These are phyloP conservation scores for Hypoxylon perforatum DNA, from an alignment of 495 filamentous ascomycete genomes.

Conservation along the genomic window DNA sequence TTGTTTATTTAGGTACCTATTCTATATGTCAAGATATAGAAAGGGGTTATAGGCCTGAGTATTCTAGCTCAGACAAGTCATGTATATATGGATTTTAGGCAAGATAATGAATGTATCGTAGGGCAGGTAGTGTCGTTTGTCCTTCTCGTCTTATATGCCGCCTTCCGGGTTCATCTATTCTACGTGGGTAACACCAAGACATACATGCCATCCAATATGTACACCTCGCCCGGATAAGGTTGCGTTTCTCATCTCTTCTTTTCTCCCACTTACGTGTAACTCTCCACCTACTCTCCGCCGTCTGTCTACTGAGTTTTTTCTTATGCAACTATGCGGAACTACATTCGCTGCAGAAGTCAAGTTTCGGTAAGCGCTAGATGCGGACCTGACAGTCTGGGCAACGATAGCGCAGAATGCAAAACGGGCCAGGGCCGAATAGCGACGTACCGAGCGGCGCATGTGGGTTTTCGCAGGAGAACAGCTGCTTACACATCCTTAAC, in stretches of 20 bases:
- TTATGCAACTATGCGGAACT: not conserved
- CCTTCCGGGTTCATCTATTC: conserved; percentile 1
- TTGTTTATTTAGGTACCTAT: no score
- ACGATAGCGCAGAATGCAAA: conserved; percentile 6
- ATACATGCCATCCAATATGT: not conserved
- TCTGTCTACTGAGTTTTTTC: no score
- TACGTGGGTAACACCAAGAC: not conserved
- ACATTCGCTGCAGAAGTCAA: conserved; percentile 1
- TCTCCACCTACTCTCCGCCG: not conserved
- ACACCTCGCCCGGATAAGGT: not conserved
- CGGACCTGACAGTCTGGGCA: conserved; percentile 6
- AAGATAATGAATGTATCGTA: not conserved
- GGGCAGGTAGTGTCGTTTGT: no score
- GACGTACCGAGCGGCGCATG: conserved; percentile 8
- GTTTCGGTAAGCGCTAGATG: conserved; percentile 37
- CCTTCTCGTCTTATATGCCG: not conserved
- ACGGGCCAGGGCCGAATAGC: conserved; percentile 19
- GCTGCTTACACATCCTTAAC: conserved; percentile 40
- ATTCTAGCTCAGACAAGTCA: no score
- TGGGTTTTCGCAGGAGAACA: no score
- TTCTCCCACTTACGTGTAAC: not conserved
- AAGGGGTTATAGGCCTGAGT: no score
- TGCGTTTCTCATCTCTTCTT: not conserved
- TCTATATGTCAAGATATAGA: no score
- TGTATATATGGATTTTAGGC: not conserved